Evolutionary conservation across 1,284 basidiomycete species (phyloP).

Genomic region (Ceratobasidium papillatum): DNA sequence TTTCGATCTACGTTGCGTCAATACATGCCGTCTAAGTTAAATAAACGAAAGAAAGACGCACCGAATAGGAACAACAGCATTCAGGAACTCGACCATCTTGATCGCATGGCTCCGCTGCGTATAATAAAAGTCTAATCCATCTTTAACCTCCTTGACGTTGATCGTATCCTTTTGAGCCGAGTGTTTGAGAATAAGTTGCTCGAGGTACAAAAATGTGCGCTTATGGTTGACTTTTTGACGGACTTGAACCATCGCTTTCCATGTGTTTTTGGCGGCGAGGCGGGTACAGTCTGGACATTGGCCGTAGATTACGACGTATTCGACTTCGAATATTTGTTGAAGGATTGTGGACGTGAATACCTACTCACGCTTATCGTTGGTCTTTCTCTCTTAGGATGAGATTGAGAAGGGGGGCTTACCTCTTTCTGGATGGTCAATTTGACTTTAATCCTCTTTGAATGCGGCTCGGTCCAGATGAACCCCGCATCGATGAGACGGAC

Average conservation of each 20-base stretch:
- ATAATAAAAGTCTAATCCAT: constrained; percentile 98
- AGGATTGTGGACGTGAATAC: constrained; percentile 94
- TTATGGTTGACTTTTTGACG: constrained; percentile 98
- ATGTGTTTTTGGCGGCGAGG: constrained; percentile 97
- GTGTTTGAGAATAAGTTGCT: constrained; percentile 97
- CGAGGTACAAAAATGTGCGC: constrained; percentile 96
- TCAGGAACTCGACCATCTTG: constrained; percentile 97
- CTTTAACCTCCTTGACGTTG: constrained; percentile 89
- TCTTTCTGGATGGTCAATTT: constrained; percentile 99
- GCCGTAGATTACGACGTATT: constrained; percentile 93
- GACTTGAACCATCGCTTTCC: constrained; percentile 97
- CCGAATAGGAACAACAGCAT: constrained; percentile 87
- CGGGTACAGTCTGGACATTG: constrained; percentile 95
- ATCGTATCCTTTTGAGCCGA: constrained; percentile 97
- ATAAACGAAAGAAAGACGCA: constrained; percentile 55
- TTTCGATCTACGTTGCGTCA: constrained; percentile 69
- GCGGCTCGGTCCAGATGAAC: constrained; percentile 99
- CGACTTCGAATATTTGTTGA: constrained; percentile 97
- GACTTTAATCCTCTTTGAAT: constrained; percentile 91
- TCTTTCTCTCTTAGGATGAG: not conserved
- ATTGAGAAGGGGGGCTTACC: constrained; percentile 55
- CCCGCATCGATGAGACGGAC: constrained; percentile 96
- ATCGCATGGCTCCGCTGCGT: constrained; percentile 88
- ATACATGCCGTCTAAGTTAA: not conserved
- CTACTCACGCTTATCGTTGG: constrained; percentile 53